Base-by-base conservation (phyloP, 2,329 filamentous ascomycete genomes). In the Sporothrix dimorphospora region DNA sequence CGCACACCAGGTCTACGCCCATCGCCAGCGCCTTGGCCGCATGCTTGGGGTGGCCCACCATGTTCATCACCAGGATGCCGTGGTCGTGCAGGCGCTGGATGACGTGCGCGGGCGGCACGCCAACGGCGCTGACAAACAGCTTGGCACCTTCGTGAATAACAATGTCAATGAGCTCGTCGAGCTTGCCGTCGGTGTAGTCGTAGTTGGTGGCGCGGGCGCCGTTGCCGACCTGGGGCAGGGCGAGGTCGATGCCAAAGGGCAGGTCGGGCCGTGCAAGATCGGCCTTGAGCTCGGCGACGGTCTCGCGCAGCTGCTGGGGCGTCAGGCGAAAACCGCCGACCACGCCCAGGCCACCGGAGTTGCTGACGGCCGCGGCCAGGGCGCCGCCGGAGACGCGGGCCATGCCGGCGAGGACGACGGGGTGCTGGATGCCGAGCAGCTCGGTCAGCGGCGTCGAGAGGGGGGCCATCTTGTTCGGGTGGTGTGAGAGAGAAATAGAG, bases 321-420 rank as follows among this genome's bases (percentile, higher is more conserved):
- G 88, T 94, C 85, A 90, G 96, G 82, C 86, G 90, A 82, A 87
- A 89, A 49, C 90, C 89, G 42, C 92, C 88, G 72, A 92, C 90
- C 76, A 93, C 92, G 69, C 92, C 92, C 0, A 97, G 89, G 0
- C 94, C 94, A 74, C 94, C 94, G 0, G 94, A 93, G 79, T 97
- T 97, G 79, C 92, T 96, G 49, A 97, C 93, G 6, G 94, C 93
- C 3, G 94, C 94, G 8, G 93, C 94, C 63, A 97, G 90, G 21
- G 86, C 86, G 0, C 91, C 93, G 73, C 91, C 91, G 0, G 92
- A 94, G 11, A 92, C 93, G 74, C 92, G 89, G 1, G 95, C 94
- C 95, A 98, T 98, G 78, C 95, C 95, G 45, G 95, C 95, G 24
- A 98, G 92, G 76, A 98, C 85, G 81, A 98, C 91, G 53, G 95